A percentile compares a stretch with the other conserved stretches of the same genome.
Conservation (phyloP, 129 eudicot genomes). For the Pulicaria dysenterica region DNA sequence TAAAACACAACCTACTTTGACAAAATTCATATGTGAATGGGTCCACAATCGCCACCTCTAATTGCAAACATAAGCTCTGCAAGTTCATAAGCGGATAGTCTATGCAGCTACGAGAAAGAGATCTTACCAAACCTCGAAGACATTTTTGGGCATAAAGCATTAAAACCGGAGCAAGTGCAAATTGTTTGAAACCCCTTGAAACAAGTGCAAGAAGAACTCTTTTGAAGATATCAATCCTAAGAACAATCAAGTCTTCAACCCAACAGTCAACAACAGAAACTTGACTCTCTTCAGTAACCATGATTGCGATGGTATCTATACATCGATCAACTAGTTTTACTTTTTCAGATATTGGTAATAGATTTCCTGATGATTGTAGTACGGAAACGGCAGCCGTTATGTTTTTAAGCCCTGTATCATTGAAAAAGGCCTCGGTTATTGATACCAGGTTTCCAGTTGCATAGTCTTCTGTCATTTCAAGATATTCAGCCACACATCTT, state of each 20-base stretch:
- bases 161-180: conserved; percentile 83
- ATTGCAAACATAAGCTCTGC: no score
- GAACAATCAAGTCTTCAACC: conserved; percentile 87
- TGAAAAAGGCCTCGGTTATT: conserved; percentile 67
- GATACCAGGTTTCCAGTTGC: conserved; percentile 63
- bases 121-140: conserved; percentile 96
- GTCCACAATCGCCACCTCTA: no score
- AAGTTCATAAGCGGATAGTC: no score
- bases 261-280: conserved; percentile 82
- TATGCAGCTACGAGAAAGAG: conserved; percentile 26
- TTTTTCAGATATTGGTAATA: conserved; percentile 70
- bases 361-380: conserved; percentile 55
- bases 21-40: no score
- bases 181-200: conserved; percentile 81
- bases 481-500: conserved; percentile 83
- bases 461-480: conserved; percentile 91
- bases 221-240: conserved; percentile 80
- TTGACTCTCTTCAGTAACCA: conserved; percentile 69
- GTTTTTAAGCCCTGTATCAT: conserved; percentile 63
- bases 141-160: conserved; percentile 92
- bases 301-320: conserved; percentile 66
- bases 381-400: conserved; percentile 56
- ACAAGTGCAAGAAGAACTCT: conserved; percentile 81
- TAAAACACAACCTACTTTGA: no score
- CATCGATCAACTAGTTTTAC: conserved; percentile 78